Evolutionary conservation across 1,139 yeast genomes (phyloP), one percentile per base, ranked within the genome.

Genomic region (Taphrina communis): DNA sequence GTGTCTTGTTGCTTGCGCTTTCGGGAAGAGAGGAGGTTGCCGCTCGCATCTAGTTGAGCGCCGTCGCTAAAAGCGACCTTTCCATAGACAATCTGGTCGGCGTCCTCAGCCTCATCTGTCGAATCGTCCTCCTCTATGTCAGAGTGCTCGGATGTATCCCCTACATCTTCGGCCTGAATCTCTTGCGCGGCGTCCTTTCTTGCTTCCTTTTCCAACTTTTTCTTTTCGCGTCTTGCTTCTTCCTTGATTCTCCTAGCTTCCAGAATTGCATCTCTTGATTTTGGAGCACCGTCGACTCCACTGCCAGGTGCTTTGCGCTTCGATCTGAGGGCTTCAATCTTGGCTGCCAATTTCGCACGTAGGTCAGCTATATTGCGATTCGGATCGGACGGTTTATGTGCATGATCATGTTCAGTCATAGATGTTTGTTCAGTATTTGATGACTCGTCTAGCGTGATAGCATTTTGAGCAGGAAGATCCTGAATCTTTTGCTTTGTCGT

Each of bases 221-320:
- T 72, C 72, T 65, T 71, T 71, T 58, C 73, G 71, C 67, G 65
- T 42, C 66, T 50, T 19, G 59, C 69, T 48, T 63, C 71, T 70
- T 51, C 72, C 69, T 58, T 73, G 73, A 41, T 73, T 73, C 42
- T 75, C 77, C 83, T 75, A 1, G 80, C 80, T 21, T 78, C 81
- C 14, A 81, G 75, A 21, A 81, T 78, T 52, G 80, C 81, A 41
- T 81, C 83, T 60, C 83, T 85, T 19, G 67, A 59, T 80, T 88
- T 84, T 12, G 95, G 94, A 0, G 97, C 95, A 38, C 96, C 97
- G 4, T 84, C 82, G 17, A 83, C 86, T 58, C 86, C 88, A 0
- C 94, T 81, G 0, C 98, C 98, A 0, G 95, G 95, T 0, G 98
- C 99, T 75, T 89, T 93, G 76, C 99, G 86, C 78, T 86, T 89